phyloP scores from a whole-genome alignment of 2,329 filamentous ascomycete species.

The Berkeleyomyces rouxiae region DNA sequence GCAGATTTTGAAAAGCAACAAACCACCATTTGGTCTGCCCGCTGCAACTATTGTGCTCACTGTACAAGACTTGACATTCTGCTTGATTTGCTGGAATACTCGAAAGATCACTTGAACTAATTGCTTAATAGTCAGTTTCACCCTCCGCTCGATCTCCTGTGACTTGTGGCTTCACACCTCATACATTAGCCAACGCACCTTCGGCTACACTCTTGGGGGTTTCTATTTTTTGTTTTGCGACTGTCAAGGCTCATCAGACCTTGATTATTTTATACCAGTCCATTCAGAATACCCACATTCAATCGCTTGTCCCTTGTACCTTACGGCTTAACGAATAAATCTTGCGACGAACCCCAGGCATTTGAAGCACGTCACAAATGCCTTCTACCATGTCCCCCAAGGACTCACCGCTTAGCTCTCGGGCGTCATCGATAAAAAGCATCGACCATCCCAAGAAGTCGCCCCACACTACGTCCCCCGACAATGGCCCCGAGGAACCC shows the following conservation, averaged over 20 bases:
- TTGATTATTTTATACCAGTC: background rate
- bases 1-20: background rate
- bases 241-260: background rate
- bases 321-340: background rate
- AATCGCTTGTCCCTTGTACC: background rate
- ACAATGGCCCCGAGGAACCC: conserved; percentile 6
- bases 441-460: conserved; percentile 11
- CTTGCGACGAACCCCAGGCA: background rate
- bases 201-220: background rate
- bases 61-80: background rate
- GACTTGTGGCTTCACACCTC: background rate
- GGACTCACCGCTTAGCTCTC: conserved; percentile 11
- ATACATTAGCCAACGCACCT: background rate
- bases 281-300: background rate
- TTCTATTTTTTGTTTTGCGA: background rate
- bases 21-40: conserved; percentile 1
- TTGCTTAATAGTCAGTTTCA: background rate
- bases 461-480: background rate
- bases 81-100: background rate
- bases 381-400: conserved; percentile 11
- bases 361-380: background rate
- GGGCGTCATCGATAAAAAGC: conserved; percentile 13
- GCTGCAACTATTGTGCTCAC: conserved; percentile 3
- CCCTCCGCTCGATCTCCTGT: background rate
- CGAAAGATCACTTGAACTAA: no score